Evolutionary conservation across 1,284 basidiomycete genomes (phyloP).

Genomic region (Apiotrichum gamsii): DNA sequence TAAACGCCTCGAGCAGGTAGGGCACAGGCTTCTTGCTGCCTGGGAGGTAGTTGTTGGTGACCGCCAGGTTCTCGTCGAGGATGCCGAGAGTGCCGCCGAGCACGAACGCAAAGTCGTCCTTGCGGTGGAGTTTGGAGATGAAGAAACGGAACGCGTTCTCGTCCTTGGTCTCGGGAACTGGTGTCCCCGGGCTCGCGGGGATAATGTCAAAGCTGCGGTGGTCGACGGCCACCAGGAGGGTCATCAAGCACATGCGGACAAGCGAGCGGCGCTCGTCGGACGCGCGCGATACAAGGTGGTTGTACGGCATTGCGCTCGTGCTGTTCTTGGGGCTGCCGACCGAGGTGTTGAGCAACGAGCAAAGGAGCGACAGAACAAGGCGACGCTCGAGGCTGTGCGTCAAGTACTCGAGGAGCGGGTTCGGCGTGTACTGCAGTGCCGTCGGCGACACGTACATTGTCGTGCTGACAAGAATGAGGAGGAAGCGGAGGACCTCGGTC

Average conservation of each 20-base stretch:
- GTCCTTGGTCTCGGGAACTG: conserved; percentile 43
- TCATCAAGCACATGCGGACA: conserved; percentile 65
- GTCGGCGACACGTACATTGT: conserved; percentile 75
- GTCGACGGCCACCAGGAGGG: conserved; percentile 69
- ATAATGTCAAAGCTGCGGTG: conserved; percentile 57
- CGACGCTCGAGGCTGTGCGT: conserved; percentile 71
- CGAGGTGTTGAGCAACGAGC: conserved; percentile 82
- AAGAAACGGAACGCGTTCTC: conserved; percentile 87
- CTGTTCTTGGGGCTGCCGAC: conserved; percentile 58
- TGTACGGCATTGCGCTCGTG: conserved; percentile 62
- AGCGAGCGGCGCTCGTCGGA: conserved; percentile 64
- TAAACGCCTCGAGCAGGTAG: conserved; percentile 73
- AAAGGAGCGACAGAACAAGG: conserved; percentile 76
- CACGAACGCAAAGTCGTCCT: conserved; percentile 77
- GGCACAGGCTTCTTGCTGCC: conserved; percentile 73
- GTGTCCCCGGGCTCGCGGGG: conserved; percentile 3
- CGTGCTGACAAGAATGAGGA: conserved; percentile 75
- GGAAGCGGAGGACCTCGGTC: conserved; percentile 74
- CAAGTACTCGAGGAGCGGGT: conserved; percentile 66
- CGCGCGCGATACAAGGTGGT: conserved; percentile 80
- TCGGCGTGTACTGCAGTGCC: conserved; percentile 62
- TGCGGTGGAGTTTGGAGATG: conserved; percentile 83
- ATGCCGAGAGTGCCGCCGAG: conserved; percentile 64
- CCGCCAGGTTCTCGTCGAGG: conserved; percentile 66
- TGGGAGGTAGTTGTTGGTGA: conserved; percentile 67